Evolutionary conservation across 495 filamentous ascomycete genomes (phyloP).

Genomic region (Hyaloscypha finlandica): DNA sequence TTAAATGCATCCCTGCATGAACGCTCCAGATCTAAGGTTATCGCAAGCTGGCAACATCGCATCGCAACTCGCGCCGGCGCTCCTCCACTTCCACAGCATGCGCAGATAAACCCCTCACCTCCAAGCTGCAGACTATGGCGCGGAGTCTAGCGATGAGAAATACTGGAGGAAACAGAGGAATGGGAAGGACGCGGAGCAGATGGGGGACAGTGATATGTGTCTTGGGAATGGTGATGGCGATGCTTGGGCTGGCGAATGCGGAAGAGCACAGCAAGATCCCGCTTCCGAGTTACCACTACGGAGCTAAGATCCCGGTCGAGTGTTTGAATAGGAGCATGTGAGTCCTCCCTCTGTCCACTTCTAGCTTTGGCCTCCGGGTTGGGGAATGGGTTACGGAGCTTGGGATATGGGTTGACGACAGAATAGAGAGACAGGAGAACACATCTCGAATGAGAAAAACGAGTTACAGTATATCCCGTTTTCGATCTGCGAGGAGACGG

Average conservation of each 20-base stretch:
- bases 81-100: not conserved
- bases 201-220: too few relatives aligned
- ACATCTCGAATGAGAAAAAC: constrained; percentile 78
- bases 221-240: not conserved
- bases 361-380: not conserved
- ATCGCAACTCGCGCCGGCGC: not conserved
- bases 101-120: not conserved
- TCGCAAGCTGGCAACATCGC: constrained; percentile 8
- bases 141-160: not conserved
- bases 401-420: constrained; percentile 6
- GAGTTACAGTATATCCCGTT: constrained; percentile 95
- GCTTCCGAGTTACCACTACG: constrained; percentile 40
- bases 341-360: constrained; percentile 31
- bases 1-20: constrained; percentile 6
- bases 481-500: constrained; percentile 88
- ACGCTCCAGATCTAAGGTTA: not conserved
- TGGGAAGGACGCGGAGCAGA: not conserved
- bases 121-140: not conserved
- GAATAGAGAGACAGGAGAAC: constrained; percentile 62
- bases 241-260: not conserved
- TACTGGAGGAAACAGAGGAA: not conserved
- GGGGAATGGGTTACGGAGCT: not conserved
- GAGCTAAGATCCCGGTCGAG: constrained; percentile 57
- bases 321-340: constrained; percentile 71
- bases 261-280: constrained; percentile 30